Evolutionary conservation across 345 rosid genomes (phyloP).

Genomic region (Camelina hispida): DNA sequence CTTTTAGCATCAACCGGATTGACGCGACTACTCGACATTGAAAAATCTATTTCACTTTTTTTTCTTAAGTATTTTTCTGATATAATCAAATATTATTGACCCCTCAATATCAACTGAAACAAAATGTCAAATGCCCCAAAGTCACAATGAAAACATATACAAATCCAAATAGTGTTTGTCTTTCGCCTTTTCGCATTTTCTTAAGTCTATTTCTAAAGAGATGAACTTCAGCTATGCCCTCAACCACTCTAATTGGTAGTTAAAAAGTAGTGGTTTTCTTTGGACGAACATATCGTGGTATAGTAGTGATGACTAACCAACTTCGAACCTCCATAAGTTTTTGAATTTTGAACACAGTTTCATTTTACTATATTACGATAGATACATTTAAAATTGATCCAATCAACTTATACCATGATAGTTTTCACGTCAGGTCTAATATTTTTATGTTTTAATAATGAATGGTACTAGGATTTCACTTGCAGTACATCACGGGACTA

Average conservation of each 20-base stretch:
- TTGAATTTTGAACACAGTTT: no score
- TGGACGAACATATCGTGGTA: slow-evolving; percentile 18
- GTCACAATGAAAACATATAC: slow-evolving; percentile 28
- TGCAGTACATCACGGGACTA: no score
- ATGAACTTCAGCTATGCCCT: background rate
- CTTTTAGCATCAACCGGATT: slow-evolving; percentile 38
- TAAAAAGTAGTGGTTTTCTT: slow-evolving; percentile 38
- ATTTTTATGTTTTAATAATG: no score
- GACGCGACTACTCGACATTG: slow-evolving; percentile 71
- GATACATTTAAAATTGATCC: background rate
- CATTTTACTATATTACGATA: no score
- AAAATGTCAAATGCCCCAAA: slow-evolving; percentile 31
- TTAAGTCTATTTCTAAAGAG: background rate
- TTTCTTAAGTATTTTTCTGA: background rate
- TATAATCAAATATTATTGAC: slow-evolving; percentile 17
- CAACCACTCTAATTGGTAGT: slow-evolving; percentile 31
- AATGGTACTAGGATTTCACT: no score
- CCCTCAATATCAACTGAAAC: slow-evolving; percentile 30
- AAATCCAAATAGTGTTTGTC: slow-evolving; percentile 27
- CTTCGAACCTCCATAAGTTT: no score
- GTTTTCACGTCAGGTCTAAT: background rate
- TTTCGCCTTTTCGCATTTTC: background rate
- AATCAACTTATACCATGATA: background rate
- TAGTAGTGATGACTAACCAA: background rate
- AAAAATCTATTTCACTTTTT: slow-evolving; percentile 26